Conservation (phyloP, 2,329 filamentous ascomycete genomes). For the Alternaria arborescens region DNA sequence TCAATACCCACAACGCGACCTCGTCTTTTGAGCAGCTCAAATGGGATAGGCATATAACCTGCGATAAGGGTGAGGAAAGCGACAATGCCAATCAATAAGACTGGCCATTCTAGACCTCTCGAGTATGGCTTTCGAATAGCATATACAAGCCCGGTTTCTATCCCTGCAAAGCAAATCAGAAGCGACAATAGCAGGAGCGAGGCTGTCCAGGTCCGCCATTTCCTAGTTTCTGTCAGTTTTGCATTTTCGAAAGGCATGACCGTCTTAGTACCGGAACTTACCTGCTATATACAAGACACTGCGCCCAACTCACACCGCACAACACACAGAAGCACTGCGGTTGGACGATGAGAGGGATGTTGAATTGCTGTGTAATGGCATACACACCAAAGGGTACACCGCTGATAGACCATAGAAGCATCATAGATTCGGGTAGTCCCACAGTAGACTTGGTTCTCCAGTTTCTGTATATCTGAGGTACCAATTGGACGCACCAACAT, state of each 20-base stretch:
- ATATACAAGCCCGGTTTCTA: slow-evolving; percentile 64
- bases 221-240: slow-evolving; percentile 20
- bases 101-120: slow-evolving; percentile 60
- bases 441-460: slow-evolving; percentile 70
- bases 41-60: slow-evolving; percentile 66
- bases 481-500: slow-evolving; percentile 40
- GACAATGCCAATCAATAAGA: slow-evolving; percentile 63
- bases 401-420: slow-evolving; percentile 73
- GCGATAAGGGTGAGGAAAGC: slow-evolving; percentile 63
- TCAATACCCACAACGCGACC: slow-evolving; percentile 68
- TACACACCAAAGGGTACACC: slow-evolving; percentile 71
- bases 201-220: slow-evolving; percentile 52
- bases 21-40: slow-evolving; percentile 66
- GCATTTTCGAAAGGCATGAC: neutral
- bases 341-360: slow-evolving; percentile 51
- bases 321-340: slow-evolving; percentile 60
- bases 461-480: slow-evolving; percentile 70
- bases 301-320: slow-evolving; percentile 58
- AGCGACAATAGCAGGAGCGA: slow-evolving; percentile 20
- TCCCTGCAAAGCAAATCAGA: slow-evolving; percentile 57
- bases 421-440: slow-evolving; percentile 72
- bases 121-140: slow-evolving; percentile 63
- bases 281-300: slow-evolving; percentile 59
- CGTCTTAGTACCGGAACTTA: slow-evolving; percentile 25
- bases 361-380: slow-evolving; percentile 62